Evolutionary conservation across 164 flowering plant species (phyloP).

Genomic region (Vitis labrusca): DNA sequence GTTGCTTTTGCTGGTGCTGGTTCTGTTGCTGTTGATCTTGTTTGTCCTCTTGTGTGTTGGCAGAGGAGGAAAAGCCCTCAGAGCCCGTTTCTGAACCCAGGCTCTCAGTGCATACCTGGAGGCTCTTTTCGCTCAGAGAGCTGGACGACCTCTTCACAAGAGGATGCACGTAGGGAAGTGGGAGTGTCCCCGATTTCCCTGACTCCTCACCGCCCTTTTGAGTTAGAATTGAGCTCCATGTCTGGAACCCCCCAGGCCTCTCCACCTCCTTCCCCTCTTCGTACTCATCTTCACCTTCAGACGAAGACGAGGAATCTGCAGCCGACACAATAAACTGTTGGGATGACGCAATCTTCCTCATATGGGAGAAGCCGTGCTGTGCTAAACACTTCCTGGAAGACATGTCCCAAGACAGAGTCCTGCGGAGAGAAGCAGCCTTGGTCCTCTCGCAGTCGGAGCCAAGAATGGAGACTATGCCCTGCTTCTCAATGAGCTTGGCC

Average conservation of each 20-base stretch:
- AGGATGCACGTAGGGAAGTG: constrained; percentile 68
- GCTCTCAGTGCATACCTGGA: constrained; percentile 85
- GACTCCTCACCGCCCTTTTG: constrained; percentile 25
- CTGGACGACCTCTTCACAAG: constrained; percentile 50
- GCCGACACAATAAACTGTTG: constrained; percentile 12
- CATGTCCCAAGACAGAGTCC: constrained; percentile 75
- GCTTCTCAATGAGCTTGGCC: constrained; percentile 21
- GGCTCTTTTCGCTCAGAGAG: constrained; percentile 61
- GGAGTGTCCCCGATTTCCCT: neutral
- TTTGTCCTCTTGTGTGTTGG: constrained; percentile 8
- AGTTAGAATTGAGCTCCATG: constrained; percentile 54
- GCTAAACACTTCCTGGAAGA: constrained; percentile 58
- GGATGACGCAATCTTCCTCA: constrained; percentile 43
- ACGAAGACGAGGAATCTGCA: constrained; percentile 15
- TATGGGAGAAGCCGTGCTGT: constrained; percentile 32
- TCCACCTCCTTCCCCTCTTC: constrained; percentile 14
- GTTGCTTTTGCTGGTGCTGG: neutral
- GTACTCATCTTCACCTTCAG: constrained; percentile 18
- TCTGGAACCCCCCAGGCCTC: constrained; percentile 24
- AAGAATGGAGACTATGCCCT: constrained; percentile 59
- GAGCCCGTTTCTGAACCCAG: constrained; percentile 95
- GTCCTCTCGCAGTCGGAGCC: constrained; percentile 24
- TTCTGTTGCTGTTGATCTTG: constrained; percentile 17
- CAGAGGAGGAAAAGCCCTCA: constrained; percentile 51
- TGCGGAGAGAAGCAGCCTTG: constrained; percentile 36